These are phyloP conservation scores for Leonotis leonurus DNA, from an alignment of 257 asterid species.

Conservation along the genomic window DNA sequence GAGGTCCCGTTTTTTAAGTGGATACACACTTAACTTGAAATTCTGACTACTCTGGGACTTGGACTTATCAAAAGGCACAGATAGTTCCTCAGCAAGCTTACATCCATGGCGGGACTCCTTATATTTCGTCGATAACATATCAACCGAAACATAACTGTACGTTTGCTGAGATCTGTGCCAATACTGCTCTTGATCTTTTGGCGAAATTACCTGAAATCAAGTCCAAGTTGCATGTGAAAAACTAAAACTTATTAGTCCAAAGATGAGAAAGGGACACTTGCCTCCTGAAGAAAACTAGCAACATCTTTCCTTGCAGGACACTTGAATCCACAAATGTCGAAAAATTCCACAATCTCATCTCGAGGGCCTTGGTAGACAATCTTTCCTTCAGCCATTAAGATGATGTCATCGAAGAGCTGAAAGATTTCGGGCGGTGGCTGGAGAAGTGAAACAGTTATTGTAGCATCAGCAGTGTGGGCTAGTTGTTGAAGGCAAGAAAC, in stretches of 20 bases:
- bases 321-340: constrained; percentile 38
- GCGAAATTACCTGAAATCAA: constrained; percentile 58
- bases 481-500: constrained; percentile 41
- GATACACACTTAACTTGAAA: constrained; percentile 26
- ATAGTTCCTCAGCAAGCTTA: constrained; percentile 22
- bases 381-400: constrained; percentile 50
- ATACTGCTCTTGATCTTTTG: constrained; percentile 49
- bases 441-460: constrained; percentile 42
- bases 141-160: constrained; percentile 29
- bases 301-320: constrained; percentile 65
- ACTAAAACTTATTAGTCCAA: neutral
- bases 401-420: constrained; percentile 47
- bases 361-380: constrained; percentile 51
- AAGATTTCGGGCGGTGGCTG: constrained; percentile 65
- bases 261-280: no score
- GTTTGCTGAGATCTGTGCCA: constrained; percentile 29
- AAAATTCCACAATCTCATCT: constrained; percentile 32
- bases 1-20: constrained; percentile 35
- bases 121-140: constrained; percentile 28
- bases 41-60: constrained; percentile 27
- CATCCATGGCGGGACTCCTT: constrained; percentile 33
- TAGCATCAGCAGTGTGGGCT: constrained; percentile 43
- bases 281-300: constrained; percentile 67
- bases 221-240: no score
- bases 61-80: constrained; percentile 35